phyloP scores from a whole-genome alignment of 129 eudicot genomes.

The Saposhnikovia divaricata region DNA sequence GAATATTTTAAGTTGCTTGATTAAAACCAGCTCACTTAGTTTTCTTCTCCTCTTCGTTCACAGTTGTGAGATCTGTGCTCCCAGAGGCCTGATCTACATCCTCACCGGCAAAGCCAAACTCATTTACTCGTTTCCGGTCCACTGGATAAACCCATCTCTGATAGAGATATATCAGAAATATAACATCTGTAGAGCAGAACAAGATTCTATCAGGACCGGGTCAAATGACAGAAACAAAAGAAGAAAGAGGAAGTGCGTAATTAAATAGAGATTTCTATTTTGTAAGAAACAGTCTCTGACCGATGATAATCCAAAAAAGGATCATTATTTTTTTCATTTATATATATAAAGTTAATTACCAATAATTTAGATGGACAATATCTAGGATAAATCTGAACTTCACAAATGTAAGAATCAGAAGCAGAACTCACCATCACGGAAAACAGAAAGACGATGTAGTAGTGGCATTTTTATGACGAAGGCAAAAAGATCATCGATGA shows the following conservation, averaged over 20 bases:
- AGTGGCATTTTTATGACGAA: slow-evolving; percentile 95
- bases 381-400: neutral
- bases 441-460: slow-evolving; percentile 92
- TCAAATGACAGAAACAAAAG: too few relatives aligned
- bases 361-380: too few relatives aligned
- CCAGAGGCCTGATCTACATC: slow-evolving; percentile 48
- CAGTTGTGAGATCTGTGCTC: slow-evolving; percentile 16
- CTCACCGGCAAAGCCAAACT: slow-evolving; percentile 90
- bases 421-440: slow-evolving; percentile 84
- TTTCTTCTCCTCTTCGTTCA: slow-evolving; percentile 55
- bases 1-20: neutral
- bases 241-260: too few relatives aligned
- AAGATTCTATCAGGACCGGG: neutral
- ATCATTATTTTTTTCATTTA: too few relatives aligned
- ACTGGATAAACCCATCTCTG: slow-evolving; percentile 96
- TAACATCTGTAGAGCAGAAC: slow-evolving; percentile 52
- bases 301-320: too few relatives aligned
- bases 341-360: too few relatives aligned
- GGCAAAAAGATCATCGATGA: slow-evolving; percentile 94
- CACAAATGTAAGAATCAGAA: neutral
- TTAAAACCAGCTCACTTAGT: slow-evolving; percentile 36
- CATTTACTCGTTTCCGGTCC: slow-evolving; percentile 87
- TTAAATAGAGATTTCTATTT: too few relatives aligned
- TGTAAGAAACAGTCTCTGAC: too few relatives aligned
- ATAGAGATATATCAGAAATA: slow-evolving; percentile 78